These are phyloP conservation scores for Zygosaccharomyces kombuchaensis DNA, from an alignment of 805 yeast genomes.

Conservation along the genomic window DNA sequence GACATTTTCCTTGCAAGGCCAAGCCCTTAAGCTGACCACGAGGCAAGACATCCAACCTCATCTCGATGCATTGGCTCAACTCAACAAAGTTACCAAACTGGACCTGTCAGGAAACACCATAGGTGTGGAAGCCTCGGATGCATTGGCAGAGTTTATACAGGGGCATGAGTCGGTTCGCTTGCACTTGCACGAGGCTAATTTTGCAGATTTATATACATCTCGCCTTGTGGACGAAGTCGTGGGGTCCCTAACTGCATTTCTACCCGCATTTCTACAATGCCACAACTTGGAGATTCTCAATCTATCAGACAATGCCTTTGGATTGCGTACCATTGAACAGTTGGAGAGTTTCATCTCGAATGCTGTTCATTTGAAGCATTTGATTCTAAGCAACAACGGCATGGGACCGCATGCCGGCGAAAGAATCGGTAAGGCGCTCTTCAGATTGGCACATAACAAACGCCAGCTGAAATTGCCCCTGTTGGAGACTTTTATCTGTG, in stretches of 20 bases:
- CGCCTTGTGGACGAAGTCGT: constrained; percentile 94
- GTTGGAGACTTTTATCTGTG: constrained; percentile 87
- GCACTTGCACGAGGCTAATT: constrained; percentile 62
- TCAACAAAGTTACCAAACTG: constrained; percentile 44
- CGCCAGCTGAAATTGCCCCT: constrained; percentile 41
- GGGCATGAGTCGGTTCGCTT: constrained; percentile 35
- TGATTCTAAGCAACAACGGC: constrained; percentile 90
- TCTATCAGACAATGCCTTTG: constrained; percentile 93
- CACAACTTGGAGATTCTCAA: constrained; percentile 69
- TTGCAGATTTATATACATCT: constrained; percentile 93
- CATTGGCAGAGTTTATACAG: constrained; percentile 54
- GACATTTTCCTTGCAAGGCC: constrained; percentile 63
- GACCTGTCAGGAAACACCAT: constrained; percentile 92
- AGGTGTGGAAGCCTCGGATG: constrained; percentile 82
- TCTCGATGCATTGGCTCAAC: constrained; percentile 48
- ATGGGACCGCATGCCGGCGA: constrained; percentile 98
- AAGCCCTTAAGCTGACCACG: constrained; percentile 70
- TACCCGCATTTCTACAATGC: constrained; percentile 68
- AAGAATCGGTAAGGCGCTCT: constrained; percentile 83
- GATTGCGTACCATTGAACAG: constrained; percentile 90
- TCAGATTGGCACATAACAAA: constrained; percentile 64
- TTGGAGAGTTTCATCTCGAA: constrained; percentile 71
- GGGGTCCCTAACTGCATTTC: constrained; percentile 62
- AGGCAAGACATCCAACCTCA: constrained; percentile 69
- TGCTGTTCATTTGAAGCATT: constrained; percentile 77